Percentiles rank a stretch among this genome's conserved stretches.
These are phyloP conservation scores for Fusarium sp. DNA, from an alignment of 2,329 filamentous ascomycete species.

Conservation along the genomic window DNA sequence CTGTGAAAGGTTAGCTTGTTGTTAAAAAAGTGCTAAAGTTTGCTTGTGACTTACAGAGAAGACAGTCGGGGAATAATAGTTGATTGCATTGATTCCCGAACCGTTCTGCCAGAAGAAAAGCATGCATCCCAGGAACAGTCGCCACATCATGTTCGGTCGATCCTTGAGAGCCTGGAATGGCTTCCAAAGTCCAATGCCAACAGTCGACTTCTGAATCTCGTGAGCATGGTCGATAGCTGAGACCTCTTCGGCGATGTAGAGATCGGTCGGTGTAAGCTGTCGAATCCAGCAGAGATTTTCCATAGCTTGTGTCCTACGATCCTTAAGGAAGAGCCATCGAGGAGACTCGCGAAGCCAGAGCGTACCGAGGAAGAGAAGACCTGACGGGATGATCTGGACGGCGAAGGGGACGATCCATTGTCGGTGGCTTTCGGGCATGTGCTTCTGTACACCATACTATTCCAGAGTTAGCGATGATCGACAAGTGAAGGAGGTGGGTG, in stretches of 20 bases:
- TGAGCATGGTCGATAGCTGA: conserved; percentile 37
- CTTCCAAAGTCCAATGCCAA: conserved; percentile 59
- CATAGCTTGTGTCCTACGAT: conserved; percentile 63
- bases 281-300: conserved; percentile 67
- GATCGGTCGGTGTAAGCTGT: conserved; percentile 59
- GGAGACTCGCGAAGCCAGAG: conserved; percentile 67
- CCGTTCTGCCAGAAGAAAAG: conserved; percentile 78
- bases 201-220: conserved; percentile 72
- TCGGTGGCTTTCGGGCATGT: conserved; percentile 32
- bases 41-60: conserved; percentile 14
- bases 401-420: conserved; percentile 65
- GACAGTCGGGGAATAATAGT: conserved; percentile 44
- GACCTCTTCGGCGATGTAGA: conserved; percentile 53
- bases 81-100: conserved; percentile 57
- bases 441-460: conserved; percentile 38
- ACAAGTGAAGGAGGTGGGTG: rapidly evolving
- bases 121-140: conserved; percentile 72
- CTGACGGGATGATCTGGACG: conserved; percentile 67
- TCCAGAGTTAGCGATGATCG: rapidly evolving
- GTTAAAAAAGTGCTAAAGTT: rapidly evolving
- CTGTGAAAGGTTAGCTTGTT: neutral
- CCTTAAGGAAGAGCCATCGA: conserved; percentile 69
- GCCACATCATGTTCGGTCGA: conserved; percentile 64
- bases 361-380: conserved; percentile 62
- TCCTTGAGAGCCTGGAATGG: conserved; percentile 37